These are phyloP conservation scores for Arthrobotrys musiformis DNA, from an alignment of 2,329 filamentous ascomycete species.

Conservation along the genomic window DNA sequence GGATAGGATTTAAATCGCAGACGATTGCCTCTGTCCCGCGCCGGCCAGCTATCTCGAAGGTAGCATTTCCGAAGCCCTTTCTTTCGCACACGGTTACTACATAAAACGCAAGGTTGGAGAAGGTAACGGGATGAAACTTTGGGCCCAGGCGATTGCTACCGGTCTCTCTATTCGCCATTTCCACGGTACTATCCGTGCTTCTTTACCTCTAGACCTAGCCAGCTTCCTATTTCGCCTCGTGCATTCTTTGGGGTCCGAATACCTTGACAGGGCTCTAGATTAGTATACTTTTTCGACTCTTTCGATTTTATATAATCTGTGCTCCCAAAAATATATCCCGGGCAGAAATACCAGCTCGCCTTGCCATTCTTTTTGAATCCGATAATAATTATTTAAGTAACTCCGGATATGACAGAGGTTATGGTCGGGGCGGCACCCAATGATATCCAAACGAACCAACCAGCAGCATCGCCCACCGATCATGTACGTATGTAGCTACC, in stretches of 20 bases:
- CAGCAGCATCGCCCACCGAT: conserved; percentile 47
- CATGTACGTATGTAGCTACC: conserved; percentile 52
- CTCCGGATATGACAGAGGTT: conserved; percentile 41
- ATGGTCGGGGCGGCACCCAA: conserved; percentile 26
- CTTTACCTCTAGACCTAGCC: not conserved
- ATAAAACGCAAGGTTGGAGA: conserved; percentile 2
- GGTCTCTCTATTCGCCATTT: not conserved
- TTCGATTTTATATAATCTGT: not conserved
- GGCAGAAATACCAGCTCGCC: not conserved
- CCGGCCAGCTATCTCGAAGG: not conserved
- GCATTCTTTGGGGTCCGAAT: not conserved
- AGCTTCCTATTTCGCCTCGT: not conserved
- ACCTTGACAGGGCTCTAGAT: not conserved
- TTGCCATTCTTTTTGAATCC: not conserved
- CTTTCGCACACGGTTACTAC: not conserved
- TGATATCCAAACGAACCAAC: conserved; percentile 24
- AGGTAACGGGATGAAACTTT: not conserved
- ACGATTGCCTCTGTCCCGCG: not conserved
- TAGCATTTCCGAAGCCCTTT: not conserved
- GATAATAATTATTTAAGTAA: not conserved
- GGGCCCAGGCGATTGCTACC: not conserved
- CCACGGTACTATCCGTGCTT: conserved; percentile 11
- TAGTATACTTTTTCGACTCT: not conserved
- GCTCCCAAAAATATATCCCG: not conserved
- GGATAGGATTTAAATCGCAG: conserved; percentile 5